These are phyloP conservation scores for Colletotrichum sp. DNA, from an alignment of 2,329 filamentous ascomycete species.

Conservation along the genomic window DNA sequence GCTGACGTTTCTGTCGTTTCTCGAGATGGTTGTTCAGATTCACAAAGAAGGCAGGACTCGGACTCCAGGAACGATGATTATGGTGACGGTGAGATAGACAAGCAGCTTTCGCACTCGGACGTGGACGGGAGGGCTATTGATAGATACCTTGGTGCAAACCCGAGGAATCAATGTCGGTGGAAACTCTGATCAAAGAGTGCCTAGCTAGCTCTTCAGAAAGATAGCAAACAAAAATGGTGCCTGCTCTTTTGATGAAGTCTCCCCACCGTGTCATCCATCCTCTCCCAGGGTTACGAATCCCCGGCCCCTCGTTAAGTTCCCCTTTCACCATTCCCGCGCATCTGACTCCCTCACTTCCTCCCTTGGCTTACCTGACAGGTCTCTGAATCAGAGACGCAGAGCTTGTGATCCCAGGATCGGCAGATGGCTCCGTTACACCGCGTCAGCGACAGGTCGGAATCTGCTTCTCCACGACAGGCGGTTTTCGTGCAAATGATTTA, in stretches of 20 bases:
- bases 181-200: not conserved
- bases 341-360: not conserved
- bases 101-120: not conserved
- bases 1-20: not conserved
- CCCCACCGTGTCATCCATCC: not conserved
- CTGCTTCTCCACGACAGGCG: not conserved
- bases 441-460: not conserved
- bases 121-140: not conserved
- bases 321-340: not conserved
- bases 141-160: not conserved
- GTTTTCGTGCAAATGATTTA: not conserved
- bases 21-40: not conserved
- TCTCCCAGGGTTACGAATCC: not conserved
- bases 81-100: not conserved
- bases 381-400: not conserved
- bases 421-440: not conserved
- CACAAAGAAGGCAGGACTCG: not conserved
- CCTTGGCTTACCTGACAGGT: not conserved
- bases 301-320: not conserved
- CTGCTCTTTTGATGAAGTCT: not conserved
- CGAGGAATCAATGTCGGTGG: not conserved
- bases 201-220: not conserved
- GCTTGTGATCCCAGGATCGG: not conserved
- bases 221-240: not conserved
- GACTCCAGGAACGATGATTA: not conserved